A percentile compares a stretch with the other conserved stretches of the same genome.
These are phyloP conservation scores for Fraxinus ornus DNA, from an alignment of 305 asterid species.

Conservation along the genomic window DNA sequence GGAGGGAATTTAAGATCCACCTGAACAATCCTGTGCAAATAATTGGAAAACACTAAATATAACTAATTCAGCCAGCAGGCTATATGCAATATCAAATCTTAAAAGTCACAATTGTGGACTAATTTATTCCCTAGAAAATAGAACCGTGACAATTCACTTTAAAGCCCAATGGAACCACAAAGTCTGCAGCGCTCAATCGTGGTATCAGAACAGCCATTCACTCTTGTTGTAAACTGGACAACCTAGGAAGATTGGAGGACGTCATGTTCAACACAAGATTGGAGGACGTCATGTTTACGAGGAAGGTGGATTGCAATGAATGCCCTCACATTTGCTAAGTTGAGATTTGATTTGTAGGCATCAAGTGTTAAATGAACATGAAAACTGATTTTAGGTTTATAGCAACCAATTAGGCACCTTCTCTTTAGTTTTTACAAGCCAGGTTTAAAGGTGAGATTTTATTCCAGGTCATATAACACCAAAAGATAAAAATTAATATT, in stretches of 20 bases:
- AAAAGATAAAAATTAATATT: not conserved
- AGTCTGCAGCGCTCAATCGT: not conserved
- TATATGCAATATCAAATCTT: not conserved
- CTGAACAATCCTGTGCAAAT: slow-evolving; percentile 67
- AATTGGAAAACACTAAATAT: not conserved
- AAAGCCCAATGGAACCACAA: not conserved
- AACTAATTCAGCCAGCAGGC: not conserved
- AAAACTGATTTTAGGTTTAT: not conserved
- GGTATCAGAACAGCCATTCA: not conserved
- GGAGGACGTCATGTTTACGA: not conserved
- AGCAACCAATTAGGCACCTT: not conserved
- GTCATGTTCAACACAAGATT: not conserved
- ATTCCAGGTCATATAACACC: not conserved
- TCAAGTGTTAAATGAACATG: not conserved
- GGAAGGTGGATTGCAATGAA: not conserved
- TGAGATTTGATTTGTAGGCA: not conserved
- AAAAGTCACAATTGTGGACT: not conserved
- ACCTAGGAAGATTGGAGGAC: not conserved
- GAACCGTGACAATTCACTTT: not conserved
- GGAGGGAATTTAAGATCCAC: slow-evolving; percentile 91
- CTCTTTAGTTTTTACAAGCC: not conserved
- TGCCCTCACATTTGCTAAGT: not conserved
- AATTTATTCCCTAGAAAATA: not conserved
- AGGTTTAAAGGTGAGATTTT: not conserved
- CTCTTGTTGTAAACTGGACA: not conserved